Percentiles rank a stretch among this genome's conserved stretches.
phyloP scores from a whole-genome alignment of 805 yeast species.

The Ogataea pignaliae region DNA sequence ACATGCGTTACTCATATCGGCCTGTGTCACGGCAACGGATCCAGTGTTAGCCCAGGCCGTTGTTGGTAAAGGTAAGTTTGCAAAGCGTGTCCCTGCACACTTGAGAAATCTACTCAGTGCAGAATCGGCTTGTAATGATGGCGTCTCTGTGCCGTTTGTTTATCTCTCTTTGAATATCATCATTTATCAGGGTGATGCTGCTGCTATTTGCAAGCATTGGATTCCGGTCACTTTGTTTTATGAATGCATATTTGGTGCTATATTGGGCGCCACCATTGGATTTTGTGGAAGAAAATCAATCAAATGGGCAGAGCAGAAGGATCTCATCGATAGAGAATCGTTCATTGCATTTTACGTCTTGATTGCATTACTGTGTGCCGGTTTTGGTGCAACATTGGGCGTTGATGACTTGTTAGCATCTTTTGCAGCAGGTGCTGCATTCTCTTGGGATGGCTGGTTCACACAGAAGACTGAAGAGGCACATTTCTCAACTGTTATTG shows the following conservation, averaged over 20 bases:
- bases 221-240: conserved; percentile 54
- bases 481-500: conserved; percentile 61
- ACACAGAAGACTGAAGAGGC: conserved; percentile 56
- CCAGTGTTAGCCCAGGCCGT: conserved; percentile 73
- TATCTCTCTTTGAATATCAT: conserved; percentile 53
- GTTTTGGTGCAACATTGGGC: conserved; percentile 62
- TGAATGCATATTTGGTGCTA: conserved; percentile 54
- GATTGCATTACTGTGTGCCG: conserved; percentile 51
- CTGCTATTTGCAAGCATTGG: conserved; percentile 59
- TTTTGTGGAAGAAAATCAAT: conserved; percentile 45
- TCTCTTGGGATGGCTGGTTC: conserved; percentile 72
- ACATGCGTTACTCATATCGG: conserved; percentile 56
- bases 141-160: conserved; percentile 67
- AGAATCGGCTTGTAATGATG: conserved; percentile 75
- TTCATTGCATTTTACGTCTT: conserved; percentile 52
- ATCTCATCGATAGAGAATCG: conserved; percentile 58
- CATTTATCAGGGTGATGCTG: conserved; percentile 43
- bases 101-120: conserved; percentile 59
- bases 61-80: conserved; percentile 69
- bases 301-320: conserved; percentile 46
- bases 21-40: conserved; percentile 75
- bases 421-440: conserved; percentile 68
- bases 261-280: conserved; percentile 54
- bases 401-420: conserved; percentile 69
- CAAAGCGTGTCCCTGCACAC: conserved; percentile 60